Evolutionary conservation across 805 yeast genomes (phyloP).

Genomic region (Groenewaldozyma tartarivorans): DNA sequence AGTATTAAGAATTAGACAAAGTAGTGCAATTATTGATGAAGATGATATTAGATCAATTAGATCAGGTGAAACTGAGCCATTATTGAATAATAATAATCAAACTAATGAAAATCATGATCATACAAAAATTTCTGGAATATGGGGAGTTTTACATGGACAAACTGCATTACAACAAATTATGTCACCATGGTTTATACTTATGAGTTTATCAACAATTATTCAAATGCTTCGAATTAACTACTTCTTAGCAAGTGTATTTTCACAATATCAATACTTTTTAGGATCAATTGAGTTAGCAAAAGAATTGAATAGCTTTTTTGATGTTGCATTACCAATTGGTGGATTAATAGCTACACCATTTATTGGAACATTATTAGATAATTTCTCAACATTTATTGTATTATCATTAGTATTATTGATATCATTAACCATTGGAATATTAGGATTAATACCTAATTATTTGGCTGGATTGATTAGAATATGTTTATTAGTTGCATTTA

Average conservation of each 20-base stretch:
- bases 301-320: conserved; percentile 63
- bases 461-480: conserved; percentile 60
- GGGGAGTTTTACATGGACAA: conserved; percentile 69
- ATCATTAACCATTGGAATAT: conserved; percentile 57
- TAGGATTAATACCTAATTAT: conserved; percentile 49
- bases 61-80: neutral
- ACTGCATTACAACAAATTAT: conserved; percentile 36
- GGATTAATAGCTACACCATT: conserved; percentile 82
- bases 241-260: conserved; percentile 78
- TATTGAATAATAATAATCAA: neutral
- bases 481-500: conserved; percentile 60
- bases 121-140: conserved; percentile 39
- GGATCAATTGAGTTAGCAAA: conserved; percentile 43
- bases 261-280: conserved; percentile 72
- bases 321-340: conserved; percentile 79
- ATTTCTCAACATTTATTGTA: conserved; percentile 51
- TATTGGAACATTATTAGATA: conserved; percentile 72
- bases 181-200: conserved; percentile 68
- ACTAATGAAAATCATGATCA: conserved; percentile 10
- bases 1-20: conserved; percentile 2
- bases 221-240: conserved; percentile 90
- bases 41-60: conserved; percentile 3
- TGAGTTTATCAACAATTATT: conserved; percentile 70
- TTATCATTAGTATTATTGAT: conserved; percentile 42
- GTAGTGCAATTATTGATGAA: conserved; percentile 36